Conservation (phyloP, 225 moss, liverwort and hornwort genomes). For the Marchantia polymorpha region DNA sequence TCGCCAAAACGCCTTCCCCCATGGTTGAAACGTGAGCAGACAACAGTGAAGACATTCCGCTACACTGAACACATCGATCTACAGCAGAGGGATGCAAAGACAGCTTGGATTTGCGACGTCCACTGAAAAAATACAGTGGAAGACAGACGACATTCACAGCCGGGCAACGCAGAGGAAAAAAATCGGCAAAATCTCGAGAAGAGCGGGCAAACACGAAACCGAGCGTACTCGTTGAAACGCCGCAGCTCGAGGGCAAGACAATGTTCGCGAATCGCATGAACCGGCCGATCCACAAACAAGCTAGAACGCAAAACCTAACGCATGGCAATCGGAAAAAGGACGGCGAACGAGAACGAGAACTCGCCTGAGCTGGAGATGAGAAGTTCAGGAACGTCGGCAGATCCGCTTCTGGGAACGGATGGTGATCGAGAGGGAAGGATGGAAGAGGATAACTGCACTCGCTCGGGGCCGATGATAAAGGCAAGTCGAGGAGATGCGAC, state of each 20-base stretch:
- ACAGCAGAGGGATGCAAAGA: no score
- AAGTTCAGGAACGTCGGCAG: not conserved
- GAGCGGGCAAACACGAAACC: no score
- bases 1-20: no score
- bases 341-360: not conserved
- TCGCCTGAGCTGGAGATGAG: conserved; percentile 11
- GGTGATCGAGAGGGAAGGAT: not conserved
- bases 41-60: no score
- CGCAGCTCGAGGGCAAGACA: not conserved
- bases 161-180: no score
- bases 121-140: not conserved
- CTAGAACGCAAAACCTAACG: not conserved
- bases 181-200: no score
- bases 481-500: not conserved
- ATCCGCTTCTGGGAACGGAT: not conserved
- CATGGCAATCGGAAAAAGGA: not conserved
- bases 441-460: not conserved
- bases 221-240: not conserved
- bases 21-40: no score
- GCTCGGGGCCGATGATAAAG: conserved; percentile 12
- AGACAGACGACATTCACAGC: no score
- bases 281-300: no score
- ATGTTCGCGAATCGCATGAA: not conserved
- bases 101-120: no score
- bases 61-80: no score